phyloP scores from a whole-genome alignment of 1,284 basidiomycete genomes.

The Apiotrichum sp. region DNA sequence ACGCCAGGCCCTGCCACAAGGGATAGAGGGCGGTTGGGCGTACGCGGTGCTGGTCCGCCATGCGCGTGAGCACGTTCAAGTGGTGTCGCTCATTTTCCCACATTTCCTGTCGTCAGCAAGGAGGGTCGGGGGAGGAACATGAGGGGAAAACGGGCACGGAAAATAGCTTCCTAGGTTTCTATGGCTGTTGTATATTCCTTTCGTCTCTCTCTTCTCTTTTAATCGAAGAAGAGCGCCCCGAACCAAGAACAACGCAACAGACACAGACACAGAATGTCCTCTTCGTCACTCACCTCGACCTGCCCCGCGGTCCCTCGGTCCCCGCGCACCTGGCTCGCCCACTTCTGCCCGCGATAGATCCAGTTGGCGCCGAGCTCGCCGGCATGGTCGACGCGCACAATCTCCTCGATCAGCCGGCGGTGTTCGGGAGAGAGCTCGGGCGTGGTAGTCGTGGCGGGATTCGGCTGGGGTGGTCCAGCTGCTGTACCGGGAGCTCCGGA shows the following conservation, averaged over 20 bases:
- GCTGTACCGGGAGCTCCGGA: background rate
- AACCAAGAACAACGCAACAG: no score
- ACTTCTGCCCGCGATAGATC: slow-evolving; percentile 76
- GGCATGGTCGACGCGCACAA: slow-evolving; percentile 79
- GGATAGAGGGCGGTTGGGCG: slow-evolving; percentile 78
- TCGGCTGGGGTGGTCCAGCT: slow-evolving; percentile 5
- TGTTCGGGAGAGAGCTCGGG: slow-evolving; percentile 34
- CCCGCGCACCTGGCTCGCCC: slow-evolving; percentile 58
- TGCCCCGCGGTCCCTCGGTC: slow-evolving; percentile 59
- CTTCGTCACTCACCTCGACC: slow-evolving; percentile 65
- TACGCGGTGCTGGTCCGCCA: slow-evolving; percentile 74
- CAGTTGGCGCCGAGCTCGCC: slow-evolving; percentile 89
- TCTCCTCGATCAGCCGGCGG: slow-evolving; percentile 40
- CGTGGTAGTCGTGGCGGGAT: slow-evolving; percentile 32
- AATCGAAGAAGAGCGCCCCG: no score
- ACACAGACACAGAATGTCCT: no score
- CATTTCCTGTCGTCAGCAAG: slow-evolving; percentile 91
- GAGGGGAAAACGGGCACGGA: no score
- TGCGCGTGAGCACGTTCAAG: slow-evolving; percentile 71
- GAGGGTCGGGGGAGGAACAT: no score
- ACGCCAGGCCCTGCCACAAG: slow-evolving; percentile 77
- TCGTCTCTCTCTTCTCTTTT: no score
- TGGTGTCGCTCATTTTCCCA: slow-evolving; percentile 96
- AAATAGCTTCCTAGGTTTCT: no score
- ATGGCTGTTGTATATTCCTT: no score